Evolutionary conservation across 352 stramenopile species (phyloP), one percentile per base, ranked within the genome.

Genomic region (Globisporangium nagaii): DNA sequence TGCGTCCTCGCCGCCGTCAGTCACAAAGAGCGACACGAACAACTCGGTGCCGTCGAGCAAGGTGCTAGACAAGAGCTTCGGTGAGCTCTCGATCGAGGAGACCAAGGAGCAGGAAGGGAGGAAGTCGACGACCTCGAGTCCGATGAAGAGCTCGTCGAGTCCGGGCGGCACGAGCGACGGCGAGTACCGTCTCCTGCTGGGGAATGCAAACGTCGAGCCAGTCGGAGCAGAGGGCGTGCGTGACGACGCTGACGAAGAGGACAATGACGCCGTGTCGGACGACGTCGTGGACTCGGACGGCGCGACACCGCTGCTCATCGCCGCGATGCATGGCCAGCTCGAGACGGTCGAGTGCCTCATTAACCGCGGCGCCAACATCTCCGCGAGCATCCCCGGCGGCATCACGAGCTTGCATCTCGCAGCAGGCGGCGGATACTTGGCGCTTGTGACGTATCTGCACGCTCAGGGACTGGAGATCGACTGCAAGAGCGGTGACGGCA

Each of bases 301-400:
- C 28, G 69, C 73, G 27, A 83, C 73, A 13, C 73, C 73, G 39
- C 55, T 86, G 48, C 75, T 83, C 50, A 68, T 86, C 54, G 75
- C 75, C 25, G 68, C 65, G 41, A 75, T 79, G 57, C 71, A 86
- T 58, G 76, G 74, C 13, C 76, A 88, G 56, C 56, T 83, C 24
- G 71, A 85, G 58, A 80, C 73, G 24, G 67, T 85, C 37, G 66
- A 71, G 46, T 58, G 77, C 52, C 58, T 88, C 25, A 28, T 80
- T 24, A 40, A 62, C 43, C 67, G 70, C 15, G 71, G 71, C 1
- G 76, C 75, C 12, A 70, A 77, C 61, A 41, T 79, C 24, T 54
- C 66, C 10, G 75, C 71, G 31, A 69, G 58, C 11, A 62, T 84
- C 27, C 73, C 73, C 2, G 70, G 71, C 19, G 69, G 69, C 9